These are phyloP conservation scores for Dictyostelium firmibasis DNA, from an alignment of 78 protist genomes.

Conservation along the genomic window DNA sequence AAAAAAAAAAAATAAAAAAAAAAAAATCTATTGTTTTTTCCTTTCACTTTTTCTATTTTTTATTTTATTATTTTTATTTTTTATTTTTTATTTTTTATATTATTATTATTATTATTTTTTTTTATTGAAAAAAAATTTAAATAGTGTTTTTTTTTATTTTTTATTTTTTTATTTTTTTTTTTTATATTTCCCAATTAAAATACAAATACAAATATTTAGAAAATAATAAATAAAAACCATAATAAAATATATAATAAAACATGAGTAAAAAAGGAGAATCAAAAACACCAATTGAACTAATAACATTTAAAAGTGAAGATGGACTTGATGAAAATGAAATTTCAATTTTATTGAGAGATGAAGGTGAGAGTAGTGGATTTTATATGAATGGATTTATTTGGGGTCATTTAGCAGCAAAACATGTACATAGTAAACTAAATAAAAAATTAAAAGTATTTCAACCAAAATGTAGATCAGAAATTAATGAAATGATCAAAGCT, in stretches of 20 bases:
- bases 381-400: constrained; percentile 38
- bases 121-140: too few relatives aligned
- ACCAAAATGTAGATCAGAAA: background rate
- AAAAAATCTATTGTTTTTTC: background rate
- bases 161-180: too few relatives aligned
- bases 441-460: background rate
- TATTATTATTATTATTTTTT: too few relatives aligned
- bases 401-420: background rate
- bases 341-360: background rate
- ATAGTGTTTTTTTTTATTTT: too few relatives aligned
- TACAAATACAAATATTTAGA: background rate
- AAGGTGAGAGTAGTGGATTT: background rate
- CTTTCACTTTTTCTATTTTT: too few relatives aligned
- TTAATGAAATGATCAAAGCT: background rate
- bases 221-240: background rate
- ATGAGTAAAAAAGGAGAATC: background rate
- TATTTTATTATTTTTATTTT: too few relatives aligned
- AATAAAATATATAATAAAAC: background rate
- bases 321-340: background rate
- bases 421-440: background rate
- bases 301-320: background rate
- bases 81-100: too few relatives aligned
- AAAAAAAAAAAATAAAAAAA: too few relatives aligned
- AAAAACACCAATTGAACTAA: background rate
- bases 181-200: too few relatives aligned